Conservation (phyloP, 805 yeast genomes). For the Candida boleticola region DNA sequence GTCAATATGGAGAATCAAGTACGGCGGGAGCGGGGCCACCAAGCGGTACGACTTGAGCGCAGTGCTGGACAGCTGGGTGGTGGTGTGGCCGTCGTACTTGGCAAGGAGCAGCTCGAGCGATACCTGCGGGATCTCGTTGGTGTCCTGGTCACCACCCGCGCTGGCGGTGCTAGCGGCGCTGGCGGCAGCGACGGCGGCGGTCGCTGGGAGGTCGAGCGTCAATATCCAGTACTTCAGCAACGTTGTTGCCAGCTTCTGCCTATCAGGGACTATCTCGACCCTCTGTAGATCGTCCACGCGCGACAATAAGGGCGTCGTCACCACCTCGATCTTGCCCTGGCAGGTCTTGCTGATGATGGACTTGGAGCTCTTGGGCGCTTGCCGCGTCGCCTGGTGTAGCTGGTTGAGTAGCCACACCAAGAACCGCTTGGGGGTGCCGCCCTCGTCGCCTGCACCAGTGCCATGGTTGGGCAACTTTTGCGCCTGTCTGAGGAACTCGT, state of each 20-base stretch:
- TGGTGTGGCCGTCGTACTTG: constrained; percentile 33
- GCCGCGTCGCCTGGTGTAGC: constrained; percentile 29
- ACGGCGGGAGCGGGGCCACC: constrained; percentile 46
- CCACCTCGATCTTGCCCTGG: constrained; percentile 52
- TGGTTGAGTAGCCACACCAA: constrained; percentile 59
- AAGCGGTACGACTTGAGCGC: constrained; percentile 39
- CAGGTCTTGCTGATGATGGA: constrained; percentile 31
- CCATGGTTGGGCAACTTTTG: constrained; percentile 21
- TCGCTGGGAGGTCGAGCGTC: constrained; percentile 54
- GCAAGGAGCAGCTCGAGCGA: constrained; percentile 42
- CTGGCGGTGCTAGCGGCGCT: not conserved
- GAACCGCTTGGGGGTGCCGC: constrained; percentile 48
- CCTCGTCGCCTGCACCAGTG: not conserved
- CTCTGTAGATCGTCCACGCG: constrained; percentile 13
- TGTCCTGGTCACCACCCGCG: not conserved
- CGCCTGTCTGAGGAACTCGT: constrained; percentile 44
- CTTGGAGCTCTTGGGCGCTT: constrained; percentile 6
- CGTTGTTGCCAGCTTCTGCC: not conserved
- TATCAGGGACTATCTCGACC: constrained; percentile 22
- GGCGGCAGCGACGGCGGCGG: not conserved
- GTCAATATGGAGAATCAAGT: constrained; percentile 55
- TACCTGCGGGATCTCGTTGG: constrained; percentile 47
- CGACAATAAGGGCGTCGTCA: constrained; percentile 11
- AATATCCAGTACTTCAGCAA: constrained; percentile 47
- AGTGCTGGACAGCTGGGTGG: constrained; percentile 30